Evolutionary conservation across 768 basidiomycete genomes (phyloP).

Genomic region (Leccinellum luteum): DNA sequence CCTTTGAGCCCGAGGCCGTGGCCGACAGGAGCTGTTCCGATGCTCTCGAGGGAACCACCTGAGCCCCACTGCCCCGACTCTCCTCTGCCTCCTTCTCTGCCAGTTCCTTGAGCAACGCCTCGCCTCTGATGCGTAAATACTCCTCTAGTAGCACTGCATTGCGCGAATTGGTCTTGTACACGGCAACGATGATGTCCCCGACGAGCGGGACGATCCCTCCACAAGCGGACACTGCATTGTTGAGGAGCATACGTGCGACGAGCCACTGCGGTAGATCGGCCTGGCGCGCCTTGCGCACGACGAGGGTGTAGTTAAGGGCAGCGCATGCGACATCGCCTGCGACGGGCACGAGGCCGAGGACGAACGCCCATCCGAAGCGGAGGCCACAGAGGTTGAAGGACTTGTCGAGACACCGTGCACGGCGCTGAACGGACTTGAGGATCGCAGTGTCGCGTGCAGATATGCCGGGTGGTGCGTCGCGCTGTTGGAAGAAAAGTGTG

Average conservation of each 20-base stretch:
- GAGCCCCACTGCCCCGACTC: constrained; percentile 8
- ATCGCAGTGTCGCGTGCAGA: constrained; percentile 73
- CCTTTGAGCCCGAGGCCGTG: constrained; percentile 46
- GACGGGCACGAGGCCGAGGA: constrained; percentile 73
- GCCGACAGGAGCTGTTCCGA: constrained; percentile 52
- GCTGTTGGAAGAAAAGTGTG: constrained; percentile 42
- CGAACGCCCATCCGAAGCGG: constrained; percentile 83
- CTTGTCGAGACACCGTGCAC: constrained; percentile 87
- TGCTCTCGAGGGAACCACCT: constrained; percentile 32
- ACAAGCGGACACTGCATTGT: constrained; percentile 66
- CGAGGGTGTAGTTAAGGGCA: constrained; percentile 68
- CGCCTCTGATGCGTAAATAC: constrained; percentile 74
- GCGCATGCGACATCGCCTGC: constrained; percentile 66
- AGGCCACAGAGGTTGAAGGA: constrained; percentile 78
- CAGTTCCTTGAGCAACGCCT: constrained; percentile 59
- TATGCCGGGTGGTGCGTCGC: constrained; percentile 71
- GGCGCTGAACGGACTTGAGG: constrained; percentile 66
- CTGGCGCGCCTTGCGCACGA: constrained; percentile 71
- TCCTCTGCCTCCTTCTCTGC: constrained; percentile 30
- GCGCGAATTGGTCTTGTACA: constrained; percentile 85
- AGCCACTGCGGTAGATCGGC: constrained; percentile 74
- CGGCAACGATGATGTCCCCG: constrained; percentile 74
- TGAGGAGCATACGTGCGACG: constrained; percentile 66
- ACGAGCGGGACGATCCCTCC: constrained; percentile 68
- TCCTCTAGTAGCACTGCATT: constrained; percentile 88